Evolutionary conservation across 1,284 basidiomycete genomes (phyloP), one percentile per base, ranked within the genome.

Genomic region (Neonothopanus nambi): DNA sequence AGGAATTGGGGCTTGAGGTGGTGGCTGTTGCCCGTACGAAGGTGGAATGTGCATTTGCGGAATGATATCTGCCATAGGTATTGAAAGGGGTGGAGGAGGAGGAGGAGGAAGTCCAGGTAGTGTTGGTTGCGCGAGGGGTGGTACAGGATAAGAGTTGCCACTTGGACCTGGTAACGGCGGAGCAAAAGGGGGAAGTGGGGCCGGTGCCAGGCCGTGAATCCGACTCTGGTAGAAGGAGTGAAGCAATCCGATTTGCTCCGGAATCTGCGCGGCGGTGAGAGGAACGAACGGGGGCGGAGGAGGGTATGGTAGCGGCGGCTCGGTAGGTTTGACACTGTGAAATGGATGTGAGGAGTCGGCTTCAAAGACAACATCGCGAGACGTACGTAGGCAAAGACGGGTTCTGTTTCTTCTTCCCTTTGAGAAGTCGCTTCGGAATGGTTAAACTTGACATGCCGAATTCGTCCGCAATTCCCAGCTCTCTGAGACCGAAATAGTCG

Each of bases 401-500:
- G 69, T 70, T 63, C 65, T 72, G 67, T 54, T 62, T 76, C 58
- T 78, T 78, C 67, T 88, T 86, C 35, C 89, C 85, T 63, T 85
- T 88, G 65, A 95, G 82, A 30, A 98, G 68, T 52, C 80, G 82
- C 65, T 86, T 87, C 5, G 95, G 95, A 17, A 97, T 81, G 11
- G 79, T 82, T 47, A 97, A 77, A 57, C 80, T 88, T 1, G 85
- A 79, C 58, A 95, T 71, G n/a, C 93, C 92, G 51, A 92, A 78
- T 67, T 98, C 95, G 41, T 81, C 79, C 47, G 94, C 93, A 53
- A 98, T 91, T 18, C 95, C 95, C 39, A 95, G 73, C 65, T 92
- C 93, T 51, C 84, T 81, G 26, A 98, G 78, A 17, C 95, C 95
- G 30, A 98, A 83, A 71, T 95, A 97, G 70, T 98, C 95, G 63